Evolutionary conservation across 2,329 filamentous ascomycete species (phyloP), one percentile per base, ranked within the genome.

Genomic region (Arthrobotrys sphaeroides): DNA sequence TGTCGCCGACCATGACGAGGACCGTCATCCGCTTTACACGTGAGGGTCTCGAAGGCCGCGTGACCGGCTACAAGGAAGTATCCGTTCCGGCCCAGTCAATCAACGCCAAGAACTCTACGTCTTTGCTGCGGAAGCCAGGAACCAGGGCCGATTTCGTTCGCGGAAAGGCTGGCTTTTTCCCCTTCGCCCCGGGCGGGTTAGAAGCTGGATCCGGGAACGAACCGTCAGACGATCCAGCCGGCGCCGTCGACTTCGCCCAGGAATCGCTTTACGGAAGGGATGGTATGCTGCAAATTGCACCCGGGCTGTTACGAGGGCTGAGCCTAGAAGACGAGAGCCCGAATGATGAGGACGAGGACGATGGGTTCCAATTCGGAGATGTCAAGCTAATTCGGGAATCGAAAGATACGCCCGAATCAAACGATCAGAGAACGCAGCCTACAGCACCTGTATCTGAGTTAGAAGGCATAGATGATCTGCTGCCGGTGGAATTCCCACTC

Each of bases 71-170:
- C 83, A 91, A 90, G 81, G 95, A 97, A 82, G 92, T 98, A 59
- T 97, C 95, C 0, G 89, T 98, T 6, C 93, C 94, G 3, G 92
- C 92, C 33, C 91, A 90, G 80, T 96, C 91, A 80, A 92, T 91
- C 13, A 97, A 92, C 13, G 94, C 93, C 53, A 99, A 97, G 84
- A 97, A 96, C 81, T 97, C 93, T 1, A 98, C 94, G 0, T 97
- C 93, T 3, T 85, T 97, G 42, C 85, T 91, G 13, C 88, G 95
- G 49, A 96, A 96, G 81, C 94, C 94, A 2, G 94, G 92, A 12
- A 90, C 89, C 69, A 88, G 92, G 77, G 92, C 92, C 28, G 94
- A 98, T 57, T 97, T 98, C 82, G 94, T 98, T 10, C 88, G 94
- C 76, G 95, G 95, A 12, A 94, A 91, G 36, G 93, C 94, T 5